Evolutionary conservation across 768 basidiomycete genomes (phyloP).

Genomic region (Piloderma croceum): DNA sequence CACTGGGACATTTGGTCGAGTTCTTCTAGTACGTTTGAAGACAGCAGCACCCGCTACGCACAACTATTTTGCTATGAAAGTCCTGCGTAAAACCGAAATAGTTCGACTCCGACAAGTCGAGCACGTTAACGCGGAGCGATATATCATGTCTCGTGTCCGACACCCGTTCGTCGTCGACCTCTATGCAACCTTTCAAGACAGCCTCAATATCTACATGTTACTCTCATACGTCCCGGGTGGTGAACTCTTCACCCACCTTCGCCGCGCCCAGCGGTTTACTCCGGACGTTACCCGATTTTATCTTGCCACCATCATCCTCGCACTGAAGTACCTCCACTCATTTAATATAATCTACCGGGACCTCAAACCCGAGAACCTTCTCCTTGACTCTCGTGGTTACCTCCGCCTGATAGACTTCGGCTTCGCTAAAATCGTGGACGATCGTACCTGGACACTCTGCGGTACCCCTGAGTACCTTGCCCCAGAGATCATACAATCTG

Average conservation of each 20-base stretch:
- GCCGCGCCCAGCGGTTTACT: constrained; percentile 90
- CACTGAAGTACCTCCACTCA: constrained; percentile 89
- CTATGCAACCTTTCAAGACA: constrained; percentile 93
- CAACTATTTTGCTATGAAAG: constrained; percentile 80
- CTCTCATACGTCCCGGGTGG: constrained; percentile 96
- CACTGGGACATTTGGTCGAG: constrained; percentile 93
- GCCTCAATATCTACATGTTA: constrained; percentile 96
- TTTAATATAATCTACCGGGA: constrained; percentile 99
- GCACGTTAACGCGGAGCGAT: constrained; percentile 94
- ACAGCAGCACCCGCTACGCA: constrained; percentile 36
- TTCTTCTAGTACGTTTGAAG: constrained; percentile 80
- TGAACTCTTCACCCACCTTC: constrained; percentile 94
- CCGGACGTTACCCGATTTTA: constrained; percentile 98
- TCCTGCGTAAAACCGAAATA: constrained; percentile 80
- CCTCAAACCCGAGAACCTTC: constrained; percentile 97
- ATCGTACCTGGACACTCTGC: constrained; percentile 96
- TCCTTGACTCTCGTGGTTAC: constrained; percentile 90
- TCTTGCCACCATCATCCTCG: constrained; percentile 91
- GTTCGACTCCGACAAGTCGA: constrained; percentile 92
- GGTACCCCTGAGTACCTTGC: constrained; percentile 96
- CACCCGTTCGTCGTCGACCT: constrained; percentile 98
- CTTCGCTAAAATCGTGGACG: constrained; percentile 95
- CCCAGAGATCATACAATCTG: constrained; percentile 96
- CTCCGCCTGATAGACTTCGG: constrained; percentile 96
- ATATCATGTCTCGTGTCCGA: constrained; percentile 84